These are phyloP conservation scores for Dothidotthia symphoricarpi DNA, from an alignment of 2,329 filamentous ascomycete species.

Conservation along the genomic window DNA sequence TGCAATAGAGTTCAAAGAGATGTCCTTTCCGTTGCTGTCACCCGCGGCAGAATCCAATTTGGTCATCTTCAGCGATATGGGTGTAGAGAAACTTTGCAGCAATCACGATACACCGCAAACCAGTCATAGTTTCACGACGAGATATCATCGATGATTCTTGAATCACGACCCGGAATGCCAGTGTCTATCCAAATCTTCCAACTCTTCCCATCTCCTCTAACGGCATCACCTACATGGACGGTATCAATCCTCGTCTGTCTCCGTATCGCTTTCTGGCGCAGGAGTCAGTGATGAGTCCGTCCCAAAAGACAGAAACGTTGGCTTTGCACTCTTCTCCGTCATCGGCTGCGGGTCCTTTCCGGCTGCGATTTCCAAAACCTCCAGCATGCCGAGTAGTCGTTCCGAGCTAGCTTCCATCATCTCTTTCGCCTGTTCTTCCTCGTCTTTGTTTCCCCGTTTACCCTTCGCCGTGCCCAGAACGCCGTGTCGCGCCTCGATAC, in stretches of 20 bases:
- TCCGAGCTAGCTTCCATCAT: constrained; percentile 37
- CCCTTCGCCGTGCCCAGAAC: constrained; percentile 47
- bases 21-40: too few species aligned
- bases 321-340: constrained; percentile 2
- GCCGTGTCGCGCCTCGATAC: constrained; percentile 52
- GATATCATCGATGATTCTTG: too few species aligned
- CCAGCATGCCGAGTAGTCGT: constrained; percentile 37
- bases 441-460: constrained; percentile 40
- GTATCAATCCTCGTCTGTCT: constrained; percentile 6
- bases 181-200: too few species aligned
- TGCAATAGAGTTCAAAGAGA: too few species aligned
- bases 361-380: constrained; percentile 29
- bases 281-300: constrained; percentile 25
- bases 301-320: constrained; percentile 18
- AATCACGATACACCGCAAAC: too few species aligned
- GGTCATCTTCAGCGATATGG: too few species aligned
- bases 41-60: too few species aligned
- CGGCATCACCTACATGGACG: too few species aligned
- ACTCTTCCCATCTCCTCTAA: too few species aligned
- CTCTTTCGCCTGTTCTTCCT: constrained; percentile 38
- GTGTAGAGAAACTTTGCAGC: too few species aligned
- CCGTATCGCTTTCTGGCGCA: constrained; percentile 23
- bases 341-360: constrained; percentile 11
- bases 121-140: too few species aligned
- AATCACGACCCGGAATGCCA: too few species aligned